Percentiles rank a stretch among this genome's conserved stretches.
Evolutionary conservation across 306 rosid genomes (phyloP).

Genomic region (Medicago truncatula): MtrunA17r5.0-ANR NC_053047.1:7502001-7502500

Average conservation of each 20-base stretch:
- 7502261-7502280: background rate
- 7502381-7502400: constrained; percentile 19
- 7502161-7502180: background rate
- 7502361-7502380: background rate
- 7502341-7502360: constrained; percentile 8
- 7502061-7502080: background rate
- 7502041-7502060: background rate
- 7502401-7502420: constrained; percentile 5
- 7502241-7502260: background rate
- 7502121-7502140: background rate
- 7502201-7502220: background rate
- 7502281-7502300: background rate
- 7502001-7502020: constrained; percentile 10
- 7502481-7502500: background rate
- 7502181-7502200: background rate
- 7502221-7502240: background rate
- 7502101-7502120: constrained; percentile 27
- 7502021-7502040: background rate
- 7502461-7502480: background rate
- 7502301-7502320: background rate
- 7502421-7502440: constrained; percentile 18
- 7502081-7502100: background rate
- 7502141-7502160: background rate
- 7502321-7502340: constrained; percentile 18
- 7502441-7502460: constrained; percentile 24